phyloP scores from a whole-genome alignment of 768 basidiomycete species.

The Hericium coralloides region DNA sequence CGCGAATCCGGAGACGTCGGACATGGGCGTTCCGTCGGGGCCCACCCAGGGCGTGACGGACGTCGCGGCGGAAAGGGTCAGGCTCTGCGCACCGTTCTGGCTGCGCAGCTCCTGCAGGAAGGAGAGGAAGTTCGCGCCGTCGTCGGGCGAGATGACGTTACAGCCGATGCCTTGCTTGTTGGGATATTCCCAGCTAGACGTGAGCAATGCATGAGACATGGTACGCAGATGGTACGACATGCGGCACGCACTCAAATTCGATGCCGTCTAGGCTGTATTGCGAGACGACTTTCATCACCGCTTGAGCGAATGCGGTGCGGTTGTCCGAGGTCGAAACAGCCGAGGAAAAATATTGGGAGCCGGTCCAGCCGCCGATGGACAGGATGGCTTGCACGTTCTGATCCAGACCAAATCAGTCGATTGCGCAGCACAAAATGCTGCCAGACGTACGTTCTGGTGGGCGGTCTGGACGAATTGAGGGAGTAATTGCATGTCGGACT shows the following conservation, averaged over 20 bases:
- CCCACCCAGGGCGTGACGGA: slow-evolving; percentile 40
- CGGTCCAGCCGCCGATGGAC: slow-evolving; percentile 67
- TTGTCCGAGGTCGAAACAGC: slow-evolving; percentile 46
- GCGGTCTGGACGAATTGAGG: slow-evolving; percentile 47
- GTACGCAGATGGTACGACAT: background rate
- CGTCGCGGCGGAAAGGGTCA: slow-evolving; percentile 51
- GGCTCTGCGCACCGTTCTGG: slow-evolving; percentile 40
- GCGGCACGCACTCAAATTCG: slow-evolving; percentile 27
- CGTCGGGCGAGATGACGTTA: slow-evolving; percentile 47
- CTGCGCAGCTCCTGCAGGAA: slow-evolving; percentile 65
- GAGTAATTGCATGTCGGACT: slow-evolving; percentile 40
- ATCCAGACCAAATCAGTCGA: background rate
- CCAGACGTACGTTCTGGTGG: slow-evolving; percentile 24
- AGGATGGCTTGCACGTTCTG: slow-evolving; percentile 49
- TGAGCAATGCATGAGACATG: no score
- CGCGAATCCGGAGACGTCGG: slow-evolving; percentile 66
- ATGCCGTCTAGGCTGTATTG: slow-evolving; percentile 51
- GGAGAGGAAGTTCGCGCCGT: slow-evolving; percentile 67
- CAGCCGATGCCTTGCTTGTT: slow-evolving; percentile 55
- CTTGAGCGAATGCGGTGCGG: slow-evolving; percentile 56
- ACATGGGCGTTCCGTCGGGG: slow-evolving; percentile 44
- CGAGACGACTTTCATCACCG: slow-evolving; percentile 38
- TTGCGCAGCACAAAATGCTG: background rate
- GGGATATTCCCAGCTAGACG: slow-evolving; percentile 92
- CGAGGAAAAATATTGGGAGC: slow-evolving; percentile 53